Percentiles rank a stretch among this genome's conserved stretches.
Evolutionary conservation across 805 yeast genomes (phyloP).

Genomic region (Monosporozyma siamensis): DNA sequence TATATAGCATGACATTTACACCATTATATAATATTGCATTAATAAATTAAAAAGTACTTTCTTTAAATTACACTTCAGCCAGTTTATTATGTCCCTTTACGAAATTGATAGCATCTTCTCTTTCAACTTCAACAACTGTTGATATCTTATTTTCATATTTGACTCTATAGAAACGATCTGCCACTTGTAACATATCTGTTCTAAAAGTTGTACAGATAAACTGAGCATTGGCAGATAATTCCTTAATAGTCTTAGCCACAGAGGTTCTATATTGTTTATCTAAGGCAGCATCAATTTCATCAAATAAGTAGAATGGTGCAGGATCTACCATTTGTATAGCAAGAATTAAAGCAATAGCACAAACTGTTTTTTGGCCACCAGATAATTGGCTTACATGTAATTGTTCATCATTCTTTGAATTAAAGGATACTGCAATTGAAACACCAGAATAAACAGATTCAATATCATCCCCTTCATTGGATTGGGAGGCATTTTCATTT

Average conservation of each 20-base stretch:
- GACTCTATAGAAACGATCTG: conserved; percentile 83
- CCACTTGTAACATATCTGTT: conserved; percentile 82
- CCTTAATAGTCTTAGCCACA: conserved; percentile 66
- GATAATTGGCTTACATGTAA: conserved; percentile 82
- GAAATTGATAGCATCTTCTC: conserved; percentile 71
- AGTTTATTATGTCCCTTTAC: conserved; percentile 48
- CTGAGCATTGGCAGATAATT: conserved; percentile 64
- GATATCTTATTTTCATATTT: conserved; percentile 76
- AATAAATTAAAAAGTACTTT: not conserved
- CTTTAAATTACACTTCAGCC: conserved; percentile 16
- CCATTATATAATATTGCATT: not conserved
- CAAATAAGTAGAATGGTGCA: conserved; percentile 92
- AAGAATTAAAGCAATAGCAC: conserved; percentile 87
- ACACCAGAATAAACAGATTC: conserved; percentile 59
- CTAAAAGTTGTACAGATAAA: conserved; percentile 95
- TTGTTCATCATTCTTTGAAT: conserved; percentile 76
- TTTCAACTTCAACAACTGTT: conserved; percentile 58
- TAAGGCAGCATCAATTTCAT: conserved; percentile 92
- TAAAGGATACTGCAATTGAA: conserved; percentile 80
- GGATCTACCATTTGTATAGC: conserved; percentile 95
- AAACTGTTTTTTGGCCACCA: conserved; percentile 95
- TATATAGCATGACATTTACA: not conserved
- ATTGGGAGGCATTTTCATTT: conserved; percentile 17
- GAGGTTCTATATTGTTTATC: conserved; percentile 87
- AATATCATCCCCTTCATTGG: conserved; percentile 12